Evolutionary conservation across 257 asterid species (phyloP).

Genomic region (Lycium ferocissimum): DNA sequence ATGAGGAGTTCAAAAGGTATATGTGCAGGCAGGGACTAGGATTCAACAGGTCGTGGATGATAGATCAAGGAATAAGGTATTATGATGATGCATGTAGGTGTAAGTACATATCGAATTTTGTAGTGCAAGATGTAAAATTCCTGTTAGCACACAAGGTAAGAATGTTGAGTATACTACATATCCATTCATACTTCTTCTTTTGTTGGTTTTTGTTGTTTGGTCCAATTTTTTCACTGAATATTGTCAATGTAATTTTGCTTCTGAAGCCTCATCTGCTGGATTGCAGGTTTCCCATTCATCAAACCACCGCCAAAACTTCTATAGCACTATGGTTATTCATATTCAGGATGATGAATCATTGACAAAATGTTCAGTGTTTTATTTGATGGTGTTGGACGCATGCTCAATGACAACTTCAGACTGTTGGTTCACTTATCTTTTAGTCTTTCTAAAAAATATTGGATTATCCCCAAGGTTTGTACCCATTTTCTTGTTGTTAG

Average conservation of each 20-base stretch:
- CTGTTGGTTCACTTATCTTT: conserved; percentile 95
- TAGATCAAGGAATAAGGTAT: too few relatives aligned
- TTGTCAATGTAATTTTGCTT: neutral
- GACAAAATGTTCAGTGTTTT: conserved; percentile 57
- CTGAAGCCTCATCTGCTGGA: conserved; percentile 25
- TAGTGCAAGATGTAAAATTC: conserved; percentile 9
- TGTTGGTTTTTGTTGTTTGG: conserved; percentile 9
- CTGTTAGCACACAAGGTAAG: neutral
- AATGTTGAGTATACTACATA: neutral
- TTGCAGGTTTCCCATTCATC: conserved; percentile 43
- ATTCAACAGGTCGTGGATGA: too few relatives aligned
- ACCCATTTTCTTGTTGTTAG: conserved; percentile 17
- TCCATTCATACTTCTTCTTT: neutral
- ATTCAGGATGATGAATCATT: conserved; percentile 53
- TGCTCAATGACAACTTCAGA: conserved; percentile 95
- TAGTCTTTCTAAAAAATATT: conserved; percentile 83
- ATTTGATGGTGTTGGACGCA: conserved; percentile 85
- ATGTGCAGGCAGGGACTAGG: too few relatives aligned
- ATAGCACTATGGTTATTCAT: conserved; percentile 48
- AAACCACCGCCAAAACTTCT: conserved; percentile 22
- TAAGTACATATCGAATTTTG: too few relatives aligned
- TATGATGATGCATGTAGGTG: too few relatives aligned
- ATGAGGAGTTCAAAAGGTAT: too few relatives aligned
- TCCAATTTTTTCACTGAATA: neutral
- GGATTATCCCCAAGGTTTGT: conserved; percentile 62